Percentiles rank a stretch among this genome's conserved stretches.
These are phyloP conservation scores for Haplosporangium sp. DNA, from an alignment of 371 early-diverging fungal genomes.

Conservation along the genomic window DNA sequence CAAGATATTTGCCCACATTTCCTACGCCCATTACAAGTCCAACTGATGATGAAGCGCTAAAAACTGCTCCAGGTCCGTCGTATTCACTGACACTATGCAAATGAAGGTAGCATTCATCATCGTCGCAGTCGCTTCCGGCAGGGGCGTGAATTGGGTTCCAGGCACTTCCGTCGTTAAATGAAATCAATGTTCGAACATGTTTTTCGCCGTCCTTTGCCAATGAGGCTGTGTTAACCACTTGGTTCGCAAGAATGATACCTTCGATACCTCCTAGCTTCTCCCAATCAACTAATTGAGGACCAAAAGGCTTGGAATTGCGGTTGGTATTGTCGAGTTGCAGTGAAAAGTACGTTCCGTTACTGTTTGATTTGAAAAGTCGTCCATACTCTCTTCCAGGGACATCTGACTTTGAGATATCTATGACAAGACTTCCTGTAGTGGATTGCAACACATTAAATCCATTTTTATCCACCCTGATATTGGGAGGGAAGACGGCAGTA, in stretches of 20 bases:
- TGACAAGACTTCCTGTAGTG: conserved; percentile 74
- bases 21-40: conserved; percentile 94
- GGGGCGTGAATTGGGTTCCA: conserved; percentile 83
- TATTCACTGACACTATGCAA: conserved; percentile 81
- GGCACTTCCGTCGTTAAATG: conserved; percentile 86
- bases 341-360: conserved; percentile 83
- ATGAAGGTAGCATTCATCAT: conserved; percentile 75
- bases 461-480: conserved; percentile 59
- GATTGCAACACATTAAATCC: conserved; percentile 84
- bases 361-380: conserved; percentile 85
- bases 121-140: conserved; percentile 61
- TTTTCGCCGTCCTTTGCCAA: conserved; percentile 71
- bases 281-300: conserved; percentile 84
- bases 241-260: conserved; percentile 91
- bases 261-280: conserved; percentile 90
- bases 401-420: conserved; percentile 77
- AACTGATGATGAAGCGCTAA: conserved; percentile 79
- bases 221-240: conserved; percentile 79
- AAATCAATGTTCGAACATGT: conserved; percentile 78
- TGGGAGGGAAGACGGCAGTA: conserved; percentile 84
- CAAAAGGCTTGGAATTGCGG: conserved; percentile 59
- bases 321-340: conserved; percentile 84
- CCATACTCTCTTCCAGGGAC: conserved; percentile 76
- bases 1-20: conserved; percentile 80
- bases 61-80: conserved; percentile 73